phyloP scores from a whole-genome alignment of 1,139 yeast genomes.

The Wickerhamomyces sp. region DNA sequence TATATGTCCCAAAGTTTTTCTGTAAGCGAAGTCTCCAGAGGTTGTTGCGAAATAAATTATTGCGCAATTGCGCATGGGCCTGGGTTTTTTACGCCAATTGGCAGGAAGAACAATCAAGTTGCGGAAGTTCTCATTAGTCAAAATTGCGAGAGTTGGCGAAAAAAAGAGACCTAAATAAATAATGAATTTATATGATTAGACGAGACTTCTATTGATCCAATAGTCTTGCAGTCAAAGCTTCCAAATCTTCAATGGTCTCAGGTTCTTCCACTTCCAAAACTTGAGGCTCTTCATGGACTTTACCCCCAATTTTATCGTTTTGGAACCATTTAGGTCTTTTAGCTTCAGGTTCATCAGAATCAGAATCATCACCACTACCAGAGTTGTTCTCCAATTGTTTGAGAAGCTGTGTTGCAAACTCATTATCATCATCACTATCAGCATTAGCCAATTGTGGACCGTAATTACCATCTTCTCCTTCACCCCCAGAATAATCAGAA shows the following conservation, averaged over 20 bases:
- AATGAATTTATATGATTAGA: no score
- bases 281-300: conserved; percentile 26
- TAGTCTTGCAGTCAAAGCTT: conserved; percentile 78
- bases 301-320: conserved; percentile 32
- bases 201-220: conserved; percentile 20
- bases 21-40: no score
- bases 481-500: conserved; percentile 30
- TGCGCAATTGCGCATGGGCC: no score
- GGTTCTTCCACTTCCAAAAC: conserved; percentile 81
- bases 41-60: no score
- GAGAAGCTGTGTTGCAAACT: conserved; percentile 14
- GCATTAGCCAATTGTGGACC: conserved; percentile 7
- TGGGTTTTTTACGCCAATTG: no score
- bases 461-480: conserved; percentile 20
- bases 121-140: no score
- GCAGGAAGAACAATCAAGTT: no score
- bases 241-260: conserved; percentile 87
- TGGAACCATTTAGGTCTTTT: conserved; percentile 66
- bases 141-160: no score
- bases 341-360: conserved; percentile 39
- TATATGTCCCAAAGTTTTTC: no score
- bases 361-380: conserved; percentile 30
- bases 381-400: conserved; percentile 20
- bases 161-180: no score
- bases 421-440: conserved; percentile 13